These are phyloP conservation scores for Globisporangium apiculatum DNA, from an alignment of 352 stramenopile species.

Conservation along the genomic window DNA sequence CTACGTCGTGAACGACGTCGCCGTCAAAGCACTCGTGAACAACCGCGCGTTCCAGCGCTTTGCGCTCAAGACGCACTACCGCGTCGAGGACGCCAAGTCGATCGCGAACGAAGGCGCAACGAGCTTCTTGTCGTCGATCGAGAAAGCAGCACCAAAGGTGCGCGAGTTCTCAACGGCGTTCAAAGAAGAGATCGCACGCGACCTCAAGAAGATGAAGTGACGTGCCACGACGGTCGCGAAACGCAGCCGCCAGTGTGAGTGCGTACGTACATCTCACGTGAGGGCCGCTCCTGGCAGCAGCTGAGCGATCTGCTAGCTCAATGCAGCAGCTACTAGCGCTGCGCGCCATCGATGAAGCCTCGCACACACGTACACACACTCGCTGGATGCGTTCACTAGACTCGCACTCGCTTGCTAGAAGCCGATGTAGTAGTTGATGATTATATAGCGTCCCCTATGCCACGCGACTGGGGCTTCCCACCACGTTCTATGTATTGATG, in stretches of 20 bases:
- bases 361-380: too few relatives aligned
- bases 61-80: slow-evolving; percentile 80
- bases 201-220: slow-evolving; percentile 76
- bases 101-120: slow-evolving; percentile 43
- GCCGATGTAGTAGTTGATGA: background rate
- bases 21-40: slow-evolving; percentile 77
- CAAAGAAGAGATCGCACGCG: slow-evolving; percentile 62
- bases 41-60: slow-evolving; percentile 80
- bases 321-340: background rate
- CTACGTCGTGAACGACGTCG: slow-evolving; percentile 82
- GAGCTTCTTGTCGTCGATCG: slow-evolving; percentile 38
- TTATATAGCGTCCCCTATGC: background rate
- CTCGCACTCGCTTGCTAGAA: background rate
- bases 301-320: background rate
- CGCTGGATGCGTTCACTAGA: too few relatives aligned
- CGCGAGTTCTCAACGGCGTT: slow-evolving; percentile 68
- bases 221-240: background rate
- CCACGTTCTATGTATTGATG: too few relatives aligned
- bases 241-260: background rate
- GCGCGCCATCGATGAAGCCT: too few relatives aligned
- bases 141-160: slow-evolving; percentile 61
- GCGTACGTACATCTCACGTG: background rate
- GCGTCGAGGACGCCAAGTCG: slow-evolving; percentile 76
- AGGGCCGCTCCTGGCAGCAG: background rate
- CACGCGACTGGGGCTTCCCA: background rate